These are phyloP conservation scores for Strobilomyces echinocephalus DNA, from an alignment of 768 basidiomycete genomes.

Conservation along the genomic window DNA sequence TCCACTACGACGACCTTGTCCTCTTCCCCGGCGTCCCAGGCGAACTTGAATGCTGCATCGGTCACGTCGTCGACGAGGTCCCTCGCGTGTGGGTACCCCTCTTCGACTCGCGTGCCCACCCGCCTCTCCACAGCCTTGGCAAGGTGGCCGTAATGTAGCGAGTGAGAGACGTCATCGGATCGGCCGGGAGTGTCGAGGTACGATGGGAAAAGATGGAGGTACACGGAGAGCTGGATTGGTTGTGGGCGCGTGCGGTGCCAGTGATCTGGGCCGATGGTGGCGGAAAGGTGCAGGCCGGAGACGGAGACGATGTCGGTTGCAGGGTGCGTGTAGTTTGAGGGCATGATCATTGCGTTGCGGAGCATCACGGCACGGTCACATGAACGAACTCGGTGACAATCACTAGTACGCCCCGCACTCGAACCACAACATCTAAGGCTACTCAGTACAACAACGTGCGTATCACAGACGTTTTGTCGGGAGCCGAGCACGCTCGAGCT, in stretches of 20 bases:
- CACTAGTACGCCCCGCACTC: too few species aligned
- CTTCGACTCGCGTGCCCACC: constrained; percentile 8
- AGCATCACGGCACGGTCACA: too few species aligned
- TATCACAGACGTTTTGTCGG: too few species aligned
- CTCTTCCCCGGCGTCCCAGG: background rate
- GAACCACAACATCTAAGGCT: too few species aligned
- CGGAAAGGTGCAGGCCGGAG: constrained; percentile 37
- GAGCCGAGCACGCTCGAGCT: constrained; percentile 73
- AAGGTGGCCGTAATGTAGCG: constrained; percentile 63
- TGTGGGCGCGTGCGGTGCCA: constrained; percentile 48
- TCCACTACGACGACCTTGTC: background rate
- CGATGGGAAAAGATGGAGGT: constrained; percentile 36
- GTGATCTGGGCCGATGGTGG: constrained; percentile 45
- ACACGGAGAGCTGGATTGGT: constrained; percentile 46
- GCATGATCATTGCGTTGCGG: background rate
- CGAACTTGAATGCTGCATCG: constrained; percentile 34
- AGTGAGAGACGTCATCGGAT: constrained; percentile 50
- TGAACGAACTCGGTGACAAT: too few species aligned
- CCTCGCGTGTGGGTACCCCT: constrained; percentile 26
- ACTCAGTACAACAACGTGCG: too few species aligned
- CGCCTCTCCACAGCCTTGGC: constrained; percentile 42
- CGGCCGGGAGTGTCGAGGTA: constrained; percentile 43
- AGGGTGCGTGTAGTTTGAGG: background rate
- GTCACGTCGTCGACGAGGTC: constrained; percentile 36
- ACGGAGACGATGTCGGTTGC: constrained; percentile 43